These are phyloP conservation scores for Suhomyces taliae DNA, from an alignment of 1,139 yeast species.

Conservation along the genomic window DNA sequence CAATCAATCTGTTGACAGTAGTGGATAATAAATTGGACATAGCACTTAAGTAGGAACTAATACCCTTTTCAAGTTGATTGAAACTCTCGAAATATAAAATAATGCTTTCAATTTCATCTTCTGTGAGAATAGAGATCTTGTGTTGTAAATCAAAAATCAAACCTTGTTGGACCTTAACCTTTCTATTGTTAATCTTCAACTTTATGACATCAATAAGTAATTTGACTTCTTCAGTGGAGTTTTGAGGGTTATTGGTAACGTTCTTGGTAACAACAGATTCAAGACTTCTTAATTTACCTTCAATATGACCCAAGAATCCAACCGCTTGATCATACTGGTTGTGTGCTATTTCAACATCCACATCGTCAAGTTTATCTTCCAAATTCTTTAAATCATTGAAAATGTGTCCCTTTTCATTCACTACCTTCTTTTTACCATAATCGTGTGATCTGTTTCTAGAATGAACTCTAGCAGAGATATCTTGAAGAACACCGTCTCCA, in stretches of 20 bases:
- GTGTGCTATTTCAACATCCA: conserved; percentile 66
- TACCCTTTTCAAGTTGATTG: conserved; percentile 40
- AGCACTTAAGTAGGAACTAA: conserved; percentile 37
- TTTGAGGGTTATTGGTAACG: conserved; percentile 6
- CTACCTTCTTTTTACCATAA: conserved; percentile 21
- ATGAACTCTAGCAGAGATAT: conserved; percentile 56
- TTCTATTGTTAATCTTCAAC: conserved; percentile 40
- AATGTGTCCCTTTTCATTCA: conserved; percentile 28
- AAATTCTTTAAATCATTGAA: conserved; percentile 50
- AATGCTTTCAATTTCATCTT: conserved; percentile 34
- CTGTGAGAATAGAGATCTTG: conserved; percentile 32
- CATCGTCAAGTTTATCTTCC: conserved; percentile 64
- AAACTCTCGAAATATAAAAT: conserved; percentile 39
- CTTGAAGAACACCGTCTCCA: conserved; percentile 48
- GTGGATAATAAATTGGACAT: conserved; percentile 34
- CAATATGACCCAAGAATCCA: conserved; percentile 47
- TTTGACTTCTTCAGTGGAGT: conserved; percentile 31
- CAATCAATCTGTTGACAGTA: conserved; percentile 38
- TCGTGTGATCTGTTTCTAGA: conserved; percentile 55
- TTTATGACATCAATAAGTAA: conserved; percentile 40
- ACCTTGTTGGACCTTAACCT: conserved; percentile 37
- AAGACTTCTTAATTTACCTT: conserved; percentile 28
- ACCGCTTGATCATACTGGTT: conserved; percentile 58
- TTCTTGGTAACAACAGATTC: conserved; percentile 17
- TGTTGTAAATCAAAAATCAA: conserved; percentile 41